A percentile compares a stretch with the other conserved stretches of the same genome.
These are phyloP conservation scores for Ogataea wickerhamii DNA, from an alignment of 805 yeast genomes.

Conservation along the genomic window DNA sequence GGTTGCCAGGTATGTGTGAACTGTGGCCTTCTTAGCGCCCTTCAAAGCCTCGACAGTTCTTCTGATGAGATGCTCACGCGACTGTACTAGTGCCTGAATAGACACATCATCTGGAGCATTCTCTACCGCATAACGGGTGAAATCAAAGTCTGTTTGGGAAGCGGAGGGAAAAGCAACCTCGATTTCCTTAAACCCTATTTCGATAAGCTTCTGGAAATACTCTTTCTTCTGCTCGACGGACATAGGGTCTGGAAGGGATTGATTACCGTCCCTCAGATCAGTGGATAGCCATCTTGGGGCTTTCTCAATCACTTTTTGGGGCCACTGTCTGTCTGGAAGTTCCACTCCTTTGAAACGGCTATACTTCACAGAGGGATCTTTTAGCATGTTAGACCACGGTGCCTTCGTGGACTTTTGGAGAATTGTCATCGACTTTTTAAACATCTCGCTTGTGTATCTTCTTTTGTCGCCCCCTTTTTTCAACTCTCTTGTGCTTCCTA, in stretches of 20 bases:
- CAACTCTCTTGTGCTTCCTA: conserved; percentile 22
- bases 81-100: conserved; percentile 71
- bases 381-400: conserved; percentile 51
- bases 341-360: conserved; percentile 50
- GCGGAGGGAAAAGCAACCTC: conserved; percentile 82
- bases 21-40: conserved; percentile 70
- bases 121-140: conserved; percentile 75
- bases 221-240: conserved; percentile 68
- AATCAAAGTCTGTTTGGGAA: conserved; percentile 78
- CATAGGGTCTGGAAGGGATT: conserved; percentile 82
- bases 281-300: conserved; percentile 82
- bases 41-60: conserved; percentile 70
- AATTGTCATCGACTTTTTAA: conserved; percentile 26
- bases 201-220: conserved; percentile 67
- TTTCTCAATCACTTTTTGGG: conserved; percentile 57
- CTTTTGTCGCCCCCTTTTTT: not conserved
- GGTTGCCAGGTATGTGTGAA: conserved; percentile 74
- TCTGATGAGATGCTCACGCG: conserved; percentile 69
- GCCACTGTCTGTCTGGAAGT: conserved; percentile 69
- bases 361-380: conserved; percentile 66
- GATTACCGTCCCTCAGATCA: conserved; percentile 79
- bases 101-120: conserved; percentile 72
- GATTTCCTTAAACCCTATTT: conserved; percentile 75
- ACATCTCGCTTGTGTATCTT: conserved; percentile 20
- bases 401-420: conserved; percentile 28